Base-by-base conservation (phyloP, 1,284 basidiomycete genomes). In the Boletus hoseneyae region DNA sequence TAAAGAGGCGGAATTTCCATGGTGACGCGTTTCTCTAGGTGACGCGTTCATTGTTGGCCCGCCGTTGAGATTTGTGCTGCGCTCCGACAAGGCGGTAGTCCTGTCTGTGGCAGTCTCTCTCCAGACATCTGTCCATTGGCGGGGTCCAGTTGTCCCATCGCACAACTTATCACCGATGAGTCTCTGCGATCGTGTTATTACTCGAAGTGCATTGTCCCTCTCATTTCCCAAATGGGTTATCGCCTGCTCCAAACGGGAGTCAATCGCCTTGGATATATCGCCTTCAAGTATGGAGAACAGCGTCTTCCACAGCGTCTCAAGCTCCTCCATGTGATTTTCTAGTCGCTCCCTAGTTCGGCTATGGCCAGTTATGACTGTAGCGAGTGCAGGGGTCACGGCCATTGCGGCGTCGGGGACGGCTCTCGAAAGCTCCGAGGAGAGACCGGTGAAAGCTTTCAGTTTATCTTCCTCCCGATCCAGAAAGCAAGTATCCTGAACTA, bases 401-500 rank as follows among this genome's bases (percentile, higher is more conserved):
- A 64, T 63, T 18, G 73, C 69, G 16, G 71, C 70, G 4, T 69
- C 64, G 6, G 68, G 59, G 19, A 76, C 74, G 18, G 75, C 69
- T 50, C 69, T 72, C 15, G 74, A 70, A 25, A 81, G 66, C 12
- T 75, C 70, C 16, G 70, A 62, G 10, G 76, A 76, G 40, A 81
- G 68, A 36, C 74, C 70, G 4, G 70, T 76, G 51, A 75, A 79
- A 4, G 73, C 73, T 51, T 73, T 67, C 25, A 70, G 33, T 47
- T 62, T 70, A 39, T 68, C 67, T 49, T 72, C 74, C 52, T 76
- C 75, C 47, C 63, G 68, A 33, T 72, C 70, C 34, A 73, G 65
- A 33, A 65, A 64, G 44, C 70, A 73, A 15, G 67, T 66, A 50
- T 75, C 68, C 58, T 73, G 70, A 43, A 73, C 65, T 39, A 72